Evolutionary conservation across 768 basidiomycete species (phyloP).

Genomic region (Serendipita indica): DNA sequence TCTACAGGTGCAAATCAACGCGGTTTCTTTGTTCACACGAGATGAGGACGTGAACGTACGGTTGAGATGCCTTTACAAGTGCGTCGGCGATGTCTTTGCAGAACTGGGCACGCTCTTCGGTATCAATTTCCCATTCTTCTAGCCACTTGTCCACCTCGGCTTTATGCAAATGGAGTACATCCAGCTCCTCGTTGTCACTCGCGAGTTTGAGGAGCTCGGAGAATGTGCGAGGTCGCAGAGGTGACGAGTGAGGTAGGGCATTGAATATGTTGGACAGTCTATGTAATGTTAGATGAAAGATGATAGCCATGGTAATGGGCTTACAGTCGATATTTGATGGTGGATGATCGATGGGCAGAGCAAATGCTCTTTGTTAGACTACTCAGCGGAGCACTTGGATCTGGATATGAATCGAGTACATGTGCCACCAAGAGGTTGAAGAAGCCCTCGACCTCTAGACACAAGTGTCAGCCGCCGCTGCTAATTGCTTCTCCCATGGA

Average conservation of each 20-base stretch:
- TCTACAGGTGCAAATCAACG: constrained; percentile 24
- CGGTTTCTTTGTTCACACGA: too few species aligned
- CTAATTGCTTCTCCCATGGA: background rate
- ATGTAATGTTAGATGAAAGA: constrained; percentile 11
- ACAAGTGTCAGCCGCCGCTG: background rate
- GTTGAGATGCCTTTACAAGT: constrained; percentile 40
- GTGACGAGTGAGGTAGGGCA: constrained; percentile 47
- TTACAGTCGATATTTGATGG: constrained; percentile 65
- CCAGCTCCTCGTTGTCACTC: constrained; percentile 43
- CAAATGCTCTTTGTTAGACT: constrained; percentile 41
- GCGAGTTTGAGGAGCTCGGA: constrained; percentile 46
- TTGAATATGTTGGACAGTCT: constrained; percentile 79
- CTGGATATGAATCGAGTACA: constrained; percentile 46
- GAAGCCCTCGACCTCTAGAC: constrained; percentile 67
- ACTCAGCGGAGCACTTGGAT: constrained; percentile 36
- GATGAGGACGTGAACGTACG: constrained; percentile 33
- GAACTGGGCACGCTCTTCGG: constrained; percentile 49
- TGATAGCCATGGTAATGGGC: constrained; percentile 19
- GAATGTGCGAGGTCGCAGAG: constrained; percentile 49
- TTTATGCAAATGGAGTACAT: constrained; percentile 42
- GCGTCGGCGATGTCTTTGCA: constrained; percentile 47
- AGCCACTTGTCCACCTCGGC: constrained; percentile 62
- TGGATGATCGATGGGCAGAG: constrained; percentile 32
- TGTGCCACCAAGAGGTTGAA: constrained; percentile 73
- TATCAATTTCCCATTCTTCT: constrained; percentile 53